phyloP scores from a whole-genome alignment of 2,329 filamentous ascomycete species.

The Neonectria coccinea region DNA sequence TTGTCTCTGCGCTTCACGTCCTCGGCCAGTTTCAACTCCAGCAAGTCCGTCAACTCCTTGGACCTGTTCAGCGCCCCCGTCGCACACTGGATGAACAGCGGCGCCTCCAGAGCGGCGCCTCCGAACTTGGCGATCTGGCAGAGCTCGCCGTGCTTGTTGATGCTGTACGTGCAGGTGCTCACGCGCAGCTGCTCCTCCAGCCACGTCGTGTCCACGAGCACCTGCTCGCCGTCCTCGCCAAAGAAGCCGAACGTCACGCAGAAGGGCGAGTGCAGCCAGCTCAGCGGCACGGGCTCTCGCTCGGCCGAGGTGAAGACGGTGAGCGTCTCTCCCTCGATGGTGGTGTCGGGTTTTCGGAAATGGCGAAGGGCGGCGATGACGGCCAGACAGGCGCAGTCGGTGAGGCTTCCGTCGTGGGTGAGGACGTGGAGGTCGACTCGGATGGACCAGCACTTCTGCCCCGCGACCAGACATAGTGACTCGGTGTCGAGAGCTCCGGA shows the following conservation, averaged over 20 bases:
- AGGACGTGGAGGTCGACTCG: conserved; percentile 93
- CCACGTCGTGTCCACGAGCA: conserved; percentile 77
- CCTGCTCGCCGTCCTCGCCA: conserved; percentile 73
- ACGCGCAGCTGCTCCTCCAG: conserved; percentile 82
- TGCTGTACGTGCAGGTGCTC: conserved; percentile 81
- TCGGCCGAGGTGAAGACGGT: conserved; percentile 88
- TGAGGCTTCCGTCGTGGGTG: conserved; percentile 88
- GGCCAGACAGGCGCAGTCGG: conserved; percentile 87
- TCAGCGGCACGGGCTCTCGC: conserved; percentile 88
- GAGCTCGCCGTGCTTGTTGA: conserved; percentile 91
- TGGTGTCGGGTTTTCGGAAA: conserved; percentile 90
- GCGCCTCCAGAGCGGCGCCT: conserved; percentile 83
- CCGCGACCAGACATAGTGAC: conserved; percentile 92
- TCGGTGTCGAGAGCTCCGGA: conserved; percentile 95
- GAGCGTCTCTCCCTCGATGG: conserved; percentile 84
- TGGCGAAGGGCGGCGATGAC: conserved; percentile 90
- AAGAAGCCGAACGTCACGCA: conserved; percentile 93
- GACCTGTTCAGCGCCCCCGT: conserved; percentile 81
- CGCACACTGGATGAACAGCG: conserved; percentile 81
- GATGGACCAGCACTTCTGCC: conserved; percentile 90
- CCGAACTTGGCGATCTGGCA: conserved; percentile 93
- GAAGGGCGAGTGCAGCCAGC: conserved; percentile 91
- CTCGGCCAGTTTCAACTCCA: conserved; percentile 79
- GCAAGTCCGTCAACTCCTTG: conserved; percentile 79
- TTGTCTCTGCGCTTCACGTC: conserved; percentile 83